phyloP scores from a whole-genome alignment of 2,329 filamentous ascomycete genomes.

The Pseudofabraea citricarpa region DNA sequence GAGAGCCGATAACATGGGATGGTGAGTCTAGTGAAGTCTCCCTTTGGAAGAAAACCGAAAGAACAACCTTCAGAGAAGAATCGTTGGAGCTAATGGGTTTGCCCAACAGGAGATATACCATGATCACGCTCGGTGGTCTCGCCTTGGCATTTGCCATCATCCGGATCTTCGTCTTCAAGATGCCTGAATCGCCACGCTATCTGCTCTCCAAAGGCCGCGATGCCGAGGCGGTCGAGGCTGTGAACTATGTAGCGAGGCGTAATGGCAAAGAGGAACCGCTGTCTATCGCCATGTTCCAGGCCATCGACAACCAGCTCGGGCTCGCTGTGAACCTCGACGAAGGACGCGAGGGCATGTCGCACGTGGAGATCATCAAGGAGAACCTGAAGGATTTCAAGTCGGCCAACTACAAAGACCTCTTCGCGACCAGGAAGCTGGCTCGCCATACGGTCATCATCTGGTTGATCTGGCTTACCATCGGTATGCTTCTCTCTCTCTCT shows the following conservation, averaged over 20 bases:
- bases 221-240: slow-evolving; percentile 64
- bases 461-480: slow-evolving; percentile 9
- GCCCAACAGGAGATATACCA: slow-evolving; percentile 43
- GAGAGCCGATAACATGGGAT: slow-evolving; percentile 42
- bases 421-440: slow-evolving; percentile 4
- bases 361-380: slow-evolving; percentile 3
- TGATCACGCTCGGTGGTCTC: slow-evolving; percentile 62
- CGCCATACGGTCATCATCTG: slow-evolving; percentile 5
- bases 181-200: slow-evolving; percentile 90
- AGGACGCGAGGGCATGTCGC: slow-evolving; percentile 3
- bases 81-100: no score
- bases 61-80: no score
- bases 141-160: slow-evolving; percentile 45
- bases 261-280: slow-evolving; percentile 50
- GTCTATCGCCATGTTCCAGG: slow-evolving; percentile 37
- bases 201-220: slow-evolving; percentile 92
- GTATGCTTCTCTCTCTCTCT: not conserved
- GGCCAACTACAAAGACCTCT: slow-evolving; percentile 7
- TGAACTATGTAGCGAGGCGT: slow-evolving; percentile 60
- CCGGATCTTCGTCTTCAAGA: slow-evolving; percentile 37
- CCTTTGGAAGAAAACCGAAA: no score
- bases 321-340: slow-evolving; percentile 4
- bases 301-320: slow-evolving; percentile 31
- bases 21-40: no score
- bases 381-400: slow-evolving; percentile 7